phyloP scores from a whole-genome alignment of 2,329 filamentous ascomycete species.

The Trichoderma guizhouense region DNA sequence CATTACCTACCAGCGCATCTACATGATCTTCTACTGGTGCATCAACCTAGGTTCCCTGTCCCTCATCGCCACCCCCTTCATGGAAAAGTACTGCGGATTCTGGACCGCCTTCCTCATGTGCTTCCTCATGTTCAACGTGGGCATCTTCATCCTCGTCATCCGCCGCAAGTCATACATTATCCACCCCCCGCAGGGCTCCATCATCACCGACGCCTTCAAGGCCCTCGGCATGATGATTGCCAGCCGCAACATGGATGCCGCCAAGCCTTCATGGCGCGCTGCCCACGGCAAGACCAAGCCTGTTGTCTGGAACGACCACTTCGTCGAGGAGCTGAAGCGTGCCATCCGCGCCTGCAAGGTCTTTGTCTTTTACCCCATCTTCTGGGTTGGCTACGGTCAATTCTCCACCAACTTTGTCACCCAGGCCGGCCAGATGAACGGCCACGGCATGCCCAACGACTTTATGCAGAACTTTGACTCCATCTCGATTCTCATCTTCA shows the following conservation, averaged over 20 bases:
- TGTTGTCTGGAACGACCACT: conserved; percentile 64
- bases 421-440: conserved; percentile 55
- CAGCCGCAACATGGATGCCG: conserved; percentile 50
- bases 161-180: conserved; percentile 49
- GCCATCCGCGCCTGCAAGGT: conserved; percentile 65
- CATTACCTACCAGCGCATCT: conserved; percentile 64
- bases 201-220: conserved; percentile 63
- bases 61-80: conserved; percentile 62
- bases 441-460: conserved; percentile 67
- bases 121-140: conserved; percentile 61
- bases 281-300: conserved; percentile 42
- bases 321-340: conserved; percentile 70
- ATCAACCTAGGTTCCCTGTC: conserved; percentile 73
- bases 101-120: conserved; percentile 59
- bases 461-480: conserved; percentile 67
- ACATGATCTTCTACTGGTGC: conserved; percentile 72
- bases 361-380: conserved; percentile 63
- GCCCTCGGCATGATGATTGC: conserved; percentile 40
- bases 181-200: conserved; percentile 56
- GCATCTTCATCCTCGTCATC: conserved; percentile 49
- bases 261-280: conserved; percentile 64
- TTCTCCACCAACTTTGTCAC: conserved; percentile 65
- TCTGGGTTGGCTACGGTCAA: conserved; percentile 67
- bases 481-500: conserved; percentile 63
- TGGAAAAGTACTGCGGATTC: conserved; percentile 66